These are phyloP conservation scores for Micractinium sp. DNA, from an alignment of 139 green algal species.

Conservation along the genomic window DNA sequence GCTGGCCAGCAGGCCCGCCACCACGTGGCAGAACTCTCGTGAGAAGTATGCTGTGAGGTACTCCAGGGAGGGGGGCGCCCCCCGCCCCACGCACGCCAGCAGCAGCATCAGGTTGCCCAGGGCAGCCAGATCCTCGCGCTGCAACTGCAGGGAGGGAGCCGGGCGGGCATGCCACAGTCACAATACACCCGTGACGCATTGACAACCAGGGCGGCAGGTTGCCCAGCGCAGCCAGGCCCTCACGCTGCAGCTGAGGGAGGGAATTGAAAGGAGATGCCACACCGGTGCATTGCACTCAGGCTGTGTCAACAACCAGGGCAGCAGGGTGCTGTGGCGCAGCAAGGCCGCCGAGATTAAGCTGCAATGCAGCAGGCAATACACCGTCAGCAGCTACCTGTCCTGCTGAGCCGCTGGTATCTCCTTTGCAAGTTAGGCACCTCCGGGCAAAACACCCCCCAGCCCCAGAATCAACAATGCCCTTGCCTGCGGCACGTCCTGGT, in stretches of 20 bases:
- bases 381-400: no score
- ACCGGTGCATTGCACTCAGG: no score
- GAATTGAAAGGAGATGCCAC: background rate
- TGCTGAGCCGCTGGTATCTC: no score
- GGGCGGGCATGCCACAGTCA: background rate
- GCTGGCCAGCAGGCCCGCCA: slow-evolving; percentile 62
- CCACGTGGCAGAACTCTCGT: slow-evolving; percentile 71
- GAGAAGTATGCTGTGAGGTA: slow-evolving; percentile 69
- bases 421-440: no score
- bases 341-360: no score
- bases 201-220: background rate
- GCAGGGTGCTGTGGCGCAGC: no score
- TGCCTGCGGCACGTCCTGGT: slow-evolving; percentile 8
- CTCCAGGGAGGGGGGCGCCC: slow-evolving; percentile 59
- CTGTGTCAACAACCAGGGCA: no score
- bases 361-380: no score
- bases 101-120: slow-evolving; percentile 82
- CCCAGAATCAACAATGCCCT: background rate
- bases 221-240: background rate
- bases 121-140: slow-evolving; percentile 54
- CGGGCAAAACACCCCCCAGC: background rate
- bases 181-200: background rate
- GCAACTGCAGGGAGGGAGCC: background rate
- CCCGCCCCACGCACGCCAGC: slow-evolving; percentile 73
- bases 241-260: background rate